phyloP scores from a whole-genome alignment of 257 asterid species.

The Scutellaria barbata region DNA sequence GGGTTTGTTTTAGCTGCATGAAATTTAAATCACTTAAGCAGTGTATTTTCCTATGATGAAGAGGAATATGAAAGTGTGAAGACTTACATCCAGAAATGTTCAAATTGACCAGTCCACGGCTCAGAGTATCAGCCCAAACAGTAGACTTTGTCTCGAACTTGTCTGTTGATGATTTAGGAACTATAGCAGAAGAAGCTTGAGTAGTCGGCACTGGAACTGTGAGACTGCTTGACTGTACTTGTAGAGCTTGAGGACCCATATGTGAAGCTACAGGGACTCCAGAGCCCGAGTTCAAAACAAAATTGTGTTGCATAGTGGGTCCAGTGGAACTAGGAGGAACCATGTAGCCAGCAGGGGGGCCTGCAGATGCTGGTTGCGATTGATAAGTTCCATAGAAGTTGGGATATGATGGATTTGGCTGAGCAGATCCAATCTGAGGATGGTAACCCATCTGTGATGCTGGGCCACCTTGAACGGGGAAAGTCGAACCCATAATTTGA shows the following conservation, averaged over 20 bases:
- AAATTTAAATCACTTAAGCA: constrained; percentile 25
- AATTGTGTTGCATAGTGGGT: constrained; percentile 48
- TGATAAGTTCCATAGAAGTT: constrained; percentile 58
- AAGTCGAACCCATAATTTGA: constrained; percentile 48
- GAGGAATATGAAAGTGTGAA: constrained; percentile 12
- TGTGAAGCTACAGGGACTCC: constrained; percentile 49
- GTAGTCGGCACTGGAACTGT: constrained; percentile 36
- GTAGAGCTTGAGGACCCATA: constrained; percentile 52
- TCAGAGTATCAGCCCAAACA: constrained; percentile 97
- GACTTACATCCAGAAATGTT: constrained; percentile 95
- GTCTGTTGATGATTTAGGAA: constrained; percentile 61
- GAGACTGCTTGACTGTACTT: constrained; percentile 42
- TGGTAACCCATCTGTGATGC: constrained; percentile 53
- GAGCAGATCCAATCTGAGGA: constrained; percentile 51
- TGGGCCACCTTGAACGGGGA: constrained; percentile 52
- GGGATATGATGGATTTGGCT: constrained; percentile 52
- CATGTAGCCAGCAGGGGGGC: constrained; percentile 47
- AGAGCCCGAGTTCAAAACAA: constrained; percentile 49
- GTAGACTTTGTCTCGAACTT: constrained; percentile 95
- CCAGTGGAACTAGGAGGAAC: constrained; percentile 56
- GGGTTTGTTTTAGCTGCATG: constrained; percentile 93
- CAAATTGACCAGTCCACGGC: constrained; percentile 91
- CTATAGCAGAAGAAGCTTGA: constrained; percentile 55
- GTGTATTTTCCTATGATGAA: background rate
- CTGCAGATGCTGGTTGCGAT: constrained; percentile 46